Evolutionary conservation across 768 basidiomycete genomes (phyloP).

Genomic region (Xerocomellus amylosporus): DNA sequence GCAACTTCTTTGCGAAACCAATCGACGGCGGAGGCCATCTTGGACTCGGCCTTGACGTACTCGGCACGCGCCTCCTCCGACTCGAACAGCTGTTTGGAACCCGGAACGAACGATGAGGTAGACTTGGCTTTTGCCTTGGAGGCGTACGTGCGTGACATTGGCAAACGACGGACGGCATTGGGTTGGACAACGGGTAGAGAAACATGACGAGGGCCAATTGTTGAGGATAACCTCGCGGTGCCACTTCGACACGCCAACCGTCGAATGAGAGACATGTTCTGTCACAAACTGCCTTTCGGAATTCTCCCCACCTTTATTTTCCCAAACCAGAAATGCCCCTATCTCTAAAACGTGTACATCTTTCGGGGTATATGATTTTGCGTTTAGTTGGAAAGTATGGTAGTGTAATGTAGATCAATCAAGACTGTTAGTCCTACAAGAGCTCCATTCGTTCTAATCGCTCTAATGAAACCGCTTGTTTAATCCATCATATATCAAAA

Average conservation of each 20-base stretch:
- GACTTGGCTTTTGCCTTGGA: constrained; percentile 39
- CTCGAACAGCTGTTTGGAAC: constrained; percentile 60
- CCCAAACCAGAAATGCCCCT: constrained; percentile 3
- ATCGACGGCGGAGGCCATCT: constrained; percentile 65
- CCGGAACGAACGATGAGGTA: constrained; percentile 61
- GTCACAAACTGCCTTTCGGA: background rate
- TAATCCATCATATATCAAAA: constrained; percentile 86
- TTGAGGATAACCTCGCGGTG: background rate
- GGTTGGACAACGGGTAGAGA: background rate
- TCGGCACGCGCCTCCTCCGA: constrained; percentile 54
- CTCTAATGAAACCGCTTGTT: constrained; percentile 46
- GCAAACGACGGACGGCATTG: background rate
- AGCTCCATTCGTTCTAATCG: background rate
- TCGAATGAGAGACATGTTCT: constrained; percentile 11
- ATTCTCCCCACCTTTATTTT: background rate
- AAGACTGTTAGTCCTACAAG: background rate
- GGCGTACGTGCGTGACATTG: constrained; percentile 23
- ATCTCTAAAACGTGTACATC: no score
- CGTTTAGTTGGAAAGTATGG: background rate
- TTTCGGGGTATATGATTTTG: background rate
- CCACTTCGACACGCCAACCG: constrained; percentile 3
- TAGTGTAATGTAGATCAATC: background rate
- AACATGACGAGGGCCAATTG: background rate
- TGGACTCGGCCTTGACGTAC: constrained; percentile 58
- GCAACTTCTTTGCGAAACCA: constrained; percentile 78